Conservation (phyloP, 371 early-diverging fungal genomes). For the Syncephalis plumigaleata region DNA sequence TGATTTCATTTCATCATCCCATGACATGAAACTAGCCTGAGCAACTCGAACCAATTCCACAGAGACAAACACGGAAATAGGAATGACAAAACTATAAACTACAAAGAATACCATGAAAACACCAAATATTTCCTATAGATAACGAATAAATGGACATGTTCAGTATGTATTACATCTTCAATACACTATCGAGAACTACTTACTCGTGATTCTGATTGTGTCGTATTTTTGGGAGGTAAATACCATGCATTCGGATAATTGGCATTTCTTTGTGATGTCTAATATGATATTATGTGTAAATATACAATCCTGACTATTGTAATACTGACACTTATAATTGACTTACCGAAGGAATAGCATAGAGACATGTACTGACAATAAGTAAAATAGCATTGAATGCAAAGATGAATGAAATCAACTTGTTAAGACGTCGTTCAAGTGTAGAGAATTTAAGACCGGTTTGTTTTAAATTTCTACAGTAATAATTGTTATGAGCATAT, state of each 20-base stretch:
- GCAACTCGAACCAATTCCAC: constrained; percentile 30
- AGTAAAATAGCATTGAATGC: constrained; percentile 13
- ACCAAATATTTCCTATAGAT: constrained; percentile 4
- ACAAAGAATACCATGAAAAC: constrained; percentile 19
- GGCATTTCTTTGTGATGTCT: neutral
- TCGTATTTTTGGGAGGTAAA: constrained; percentile 9
- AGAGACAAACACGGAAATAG: constrained; percentile 34
- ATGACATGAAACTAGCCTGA: constrained; percentile 29
- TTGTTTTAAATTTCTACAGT: constrained; percentile 31
- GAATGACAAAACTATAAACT: constrained; percentile 35
- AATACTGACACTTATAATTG: constrained; percentile 4
- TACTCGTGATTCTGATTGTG: constrained; percentile 6
- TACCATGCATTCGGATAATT: constrained; percentile 13
- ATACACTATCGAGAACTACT: constrained; percentile 12
- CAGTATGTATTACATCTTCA: constrained; percentile 37
- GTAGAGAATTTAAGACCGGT: constrained; percentile 39
- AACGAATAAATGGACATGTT: constrained; percentile 12
- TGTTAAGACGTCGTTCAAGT: constrained; percentile 33
- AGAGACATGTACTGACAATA: constrained; percentile 13
- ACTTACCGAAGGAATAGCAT: constrained; percentile 9
- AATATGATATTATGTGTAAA: neutral
- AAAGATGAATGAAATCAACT: constrained; percentile 37
- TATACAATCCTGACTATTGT: no score
- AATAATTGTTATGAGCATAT: constrained; percentile 11
- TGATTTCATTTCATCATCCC: constrained; percentile 16